Evolutionary conservation across 2,329 filamentous ascomycete genomes (phyloP).

Genomic region (Aspergillus terreus): DNA sequence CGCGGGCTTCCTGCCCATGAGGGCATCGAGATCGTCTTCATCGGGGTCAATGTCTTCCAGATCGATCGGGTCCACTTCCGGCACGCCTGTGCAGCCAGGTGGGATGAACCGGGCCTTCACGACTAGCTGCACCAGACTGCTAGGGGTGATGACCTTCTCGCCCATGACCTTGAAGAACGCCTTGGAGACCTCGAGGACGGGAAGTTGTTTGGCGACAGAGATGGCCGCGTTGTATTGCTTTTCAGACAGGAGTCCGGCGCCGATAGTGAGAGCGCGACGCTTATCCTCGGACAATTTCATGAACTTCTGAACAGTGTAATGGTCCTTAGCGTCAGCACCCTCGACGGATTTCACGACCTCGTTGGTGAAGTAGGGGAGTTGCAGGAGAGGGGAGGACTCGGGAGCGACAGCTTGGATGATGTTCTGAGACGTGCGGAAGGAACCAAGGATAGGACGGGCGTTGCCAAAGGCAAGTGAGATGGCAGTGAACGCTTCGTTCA

Average conservation of each 20-base stretch:
- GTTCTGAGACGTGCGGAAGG: conserved; percentile 78
- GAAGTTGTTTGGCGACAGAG: conserved; percentile 76
- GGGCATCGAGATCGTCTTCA: conserved; percentile 84
- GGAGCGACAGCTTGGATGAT: conserved; percentile 87
- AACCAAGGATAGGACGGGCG: conserved; percentile 74
- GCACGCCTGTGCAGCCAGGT: conserved; percentile 72
- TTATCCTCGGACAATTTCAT: conserved; percentile 77
- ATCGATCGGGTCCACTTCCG: conserved; percentile 70
- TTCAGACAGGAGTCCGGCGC: conserved; percentile 66
- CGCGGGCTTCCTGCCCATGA: conserved; percentile 65
- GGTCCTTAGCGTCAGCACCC: conserved; percentile 64
- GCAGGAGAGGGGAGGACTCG: conserved; percentile 78
- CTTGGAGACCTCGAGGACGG: conserved; percentile 78
- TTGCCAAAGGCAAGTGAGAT: conserved; percentile 86
- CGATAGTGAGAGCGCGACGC: conserved; percentile 68
- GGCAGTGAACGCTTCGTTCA: conserved; percentile 82
- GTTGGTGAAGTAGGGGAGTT: conserved; percentile 82
- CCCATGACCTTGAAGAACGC: conserved; percentile 98
- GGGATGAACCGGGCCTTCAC: conserved; percentile 93
- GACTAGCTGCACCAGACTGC: conserved; percentile 87
- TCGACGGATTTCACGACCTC: conserved; percentile 46
- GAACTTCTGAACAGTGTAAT: conserved; percentile 78
- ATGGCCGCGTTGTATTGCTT: conserved; percentile 73
- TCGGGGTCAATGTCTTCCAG: conserved; percentile 89
- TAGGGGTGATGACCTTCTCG: conserved; percentile 87